Percentiles rank a stretch among this genome's conserved stretches.
phyloP scores from a whole-genome alignment of 169 alveolate genomes.

The Pseudocohnilembus persalinus region DNA sequence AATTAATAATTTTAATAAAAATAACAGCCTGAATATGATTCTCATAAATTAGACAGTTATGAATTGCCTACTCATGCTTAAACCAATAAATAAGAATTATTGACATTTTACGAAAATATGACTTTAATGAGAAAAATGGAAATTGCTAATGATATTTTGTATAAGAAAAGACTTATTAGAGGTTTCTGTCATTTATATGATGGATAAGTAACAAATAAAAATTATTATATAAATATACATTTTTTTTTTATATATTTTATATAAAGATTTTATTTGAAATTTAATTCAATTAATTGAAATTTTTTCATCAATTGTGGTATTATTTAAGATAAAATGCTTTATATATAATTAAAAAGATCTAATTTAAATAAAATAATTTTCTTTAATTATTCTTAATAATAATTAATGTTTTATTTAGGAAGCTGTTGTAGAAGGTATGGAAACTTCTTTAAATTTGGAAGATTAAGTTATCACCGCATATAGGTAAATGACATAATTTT shows the following conservation, averaged over 20 bases:
- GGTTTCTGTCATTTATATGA: conserved; percentile 89
- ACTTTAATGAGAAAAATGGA: conserved; percentile 80
- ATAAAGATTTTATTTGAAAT: background rate
- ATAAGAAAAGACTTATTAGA: conserved; percentile 80
- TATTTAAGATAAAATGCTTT: conserved; percentile 4
- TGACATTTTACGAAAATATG: conserved; percentile 82
- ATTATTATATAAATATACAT: too few species aligned
- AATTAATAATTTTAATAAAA: too few species aligned
- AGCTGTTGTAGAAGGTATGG: conserved; percentile 85
- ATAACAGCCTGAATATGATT: background rate
- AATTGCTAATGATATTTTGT: conserved; percentile 84
- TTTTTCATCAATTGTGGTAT: background rate
- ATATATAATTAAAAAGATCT: conserved; percentile 20
- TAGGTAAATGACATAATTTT: background rate
- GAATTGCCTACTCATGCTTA: conserved; percentile 55
- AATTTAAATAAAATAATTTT: background rate
- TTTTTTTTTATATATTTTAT: too few species aligned
- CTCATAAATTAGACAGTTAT: conserved; percentile 3
- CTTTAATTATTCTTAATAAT: background rate
- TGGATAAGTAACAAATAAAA: conserved; percentile 51
- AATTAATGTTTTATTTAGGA: conserved; percentile 53
- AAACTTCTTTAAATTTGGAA: conserved; percentile 77
- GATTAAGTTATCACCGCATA: conserved; percentile 87
- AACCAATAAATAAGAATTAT: conserved; percentile 63
- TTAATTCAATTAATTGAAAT: background rate